Evolutionary conservation across 768 basidiomycete species (phyloP).

Genomic region (Russula sp.): DNA sequence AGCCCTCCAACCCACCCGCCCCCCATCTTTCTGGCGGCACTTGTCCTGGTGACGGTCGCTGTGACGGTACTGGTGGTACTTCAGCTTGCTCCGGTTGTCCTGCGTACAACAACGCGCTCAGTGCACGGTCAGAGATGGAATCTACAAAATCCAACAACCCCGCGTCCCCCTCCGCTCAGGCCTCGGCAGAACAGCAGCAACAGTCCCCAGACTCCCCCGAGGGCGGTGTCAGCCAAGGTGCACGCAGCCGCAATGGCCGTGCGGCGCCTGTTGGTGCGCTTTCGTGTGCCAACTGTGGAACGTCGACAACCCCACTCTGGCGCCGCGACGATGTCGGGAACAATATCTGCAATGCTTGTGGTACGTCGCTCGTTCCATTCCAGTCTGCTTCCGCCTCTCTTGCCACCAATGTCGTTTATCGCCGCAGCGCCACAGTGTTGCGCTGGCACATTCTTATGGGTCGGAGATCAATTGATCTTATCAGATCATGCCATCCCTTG

Average conservation of each 20-base stretch:
- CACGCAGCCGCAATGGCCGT: conserved; percentile 24
- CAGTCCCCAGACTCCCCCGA: conserved; percentile 20
- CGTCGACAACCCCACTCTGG: conserved; percentile 87
- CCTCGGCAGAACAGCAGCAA: conserved; percentile 18
- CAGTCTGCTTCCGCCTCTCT: conserved; percentile 26
- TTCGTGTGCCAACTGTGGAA: conserved; percentile 84
- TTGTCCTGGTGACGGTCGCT: conserved; percentile 98
- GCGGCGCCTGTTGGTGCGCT: conserved; percentile 58
- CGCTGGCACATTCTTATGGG: conserved; percentile 18
- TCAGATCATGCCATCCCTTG: conserved; percentile 34
- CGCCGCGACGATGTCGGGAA: conserved; percentile 85
- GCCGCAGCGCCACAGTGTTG: conserved; percentile 12
- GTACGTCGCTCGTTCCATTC: conserved; percentile 43
- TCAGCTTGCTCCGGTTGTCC: conserved; percentile 93
- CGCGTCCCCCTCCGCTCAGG: conserved; percentile 28
- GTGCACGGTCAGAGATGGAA: conserved; percentile 37
- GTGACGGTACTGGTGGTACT: conserved; percentile 95
- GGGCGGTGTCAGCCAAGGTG: conserved; percentile 14
- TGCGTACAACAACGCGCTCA: conserved; percentile 83
- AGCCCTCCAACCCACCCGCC: conserved; percentile 11
- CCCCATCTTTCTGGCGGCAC: conserved; percentile 45
- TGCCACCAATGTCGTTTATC: conserved; percentile 16
- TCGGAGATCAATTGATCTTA: conserved; percentile 23
- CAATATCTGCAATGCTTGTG: conserved; percentile 93
- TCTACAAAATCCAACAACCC: conserved; percentile 24